Conservation (phyloP, 805 yeast genomes). For the Saturnispora silvae region DNA sequence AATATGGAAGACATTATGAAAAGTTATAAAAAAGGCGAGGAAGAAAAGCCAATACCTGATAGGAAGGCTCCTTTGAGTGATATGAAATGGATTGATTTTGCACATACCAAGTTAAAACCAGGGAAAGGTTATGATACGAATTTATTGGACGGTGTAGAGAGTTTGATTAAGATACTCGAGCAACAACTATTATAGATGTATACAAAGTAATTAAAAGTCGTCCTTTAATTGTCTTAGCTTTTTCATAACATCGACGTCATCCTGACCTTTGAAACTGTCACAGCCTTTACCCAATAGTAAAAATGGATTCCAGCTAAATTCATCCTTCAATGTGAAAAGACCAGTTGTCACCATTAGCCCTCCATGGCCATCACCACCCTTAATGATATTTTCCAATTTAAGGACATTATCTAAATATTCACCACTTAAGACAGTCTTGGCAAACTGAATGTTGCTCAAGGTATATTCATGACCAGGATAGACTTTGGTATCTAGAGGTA, state of each 20-base stretch:
- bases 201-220: slow-evolving; percentile 25
- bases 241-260: slow-evolving; percentile 53
- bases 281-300: slow-evolving; percentile 64
- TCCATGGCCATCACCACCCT: slow-evolving; percentile 40
- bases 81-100: slow-evolving; percentile 75
- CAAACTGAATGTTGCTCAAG: slow-evolving; percentile 66
- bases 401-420: no score
- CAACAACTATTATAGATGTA: background rate
- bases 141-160: slow-evolving; percentile 58
- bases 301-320: slow-evolving; percentile 77
- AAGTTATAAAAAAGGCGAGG: no score
- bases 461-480: slow-evolving; percentile 98
- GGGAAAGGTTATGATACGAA: slow-evolving; percentile 67
- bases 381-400: slow-evolving; percentile 39
- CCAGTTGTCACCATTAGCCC: slow-evolving; percentile 76
- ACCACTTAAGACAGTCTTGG: slow-evolving; percentile 51
- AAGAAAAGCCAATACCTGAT: background rate
- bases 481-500: slow-evolving; percentile 64
- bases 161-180: slow-evolving; percentile 38
- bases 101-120: slow-evolving; percentile 61
- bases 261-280: slow-evolving; percentile 42
- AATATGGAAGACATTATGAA: no score
- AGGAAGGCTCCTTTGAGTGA: slow-evolving; percentile 36
- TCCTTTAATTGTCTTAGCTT: slow-evolving; percentile 72
- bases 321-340: slow-evolving; percentile 72